A percentile compares a stretch with the other conserved stretches of the same genome.
phyloP scores from a whole-genome alignment of 345 rosid species.

The Geranium rotundifolium region DNA sequence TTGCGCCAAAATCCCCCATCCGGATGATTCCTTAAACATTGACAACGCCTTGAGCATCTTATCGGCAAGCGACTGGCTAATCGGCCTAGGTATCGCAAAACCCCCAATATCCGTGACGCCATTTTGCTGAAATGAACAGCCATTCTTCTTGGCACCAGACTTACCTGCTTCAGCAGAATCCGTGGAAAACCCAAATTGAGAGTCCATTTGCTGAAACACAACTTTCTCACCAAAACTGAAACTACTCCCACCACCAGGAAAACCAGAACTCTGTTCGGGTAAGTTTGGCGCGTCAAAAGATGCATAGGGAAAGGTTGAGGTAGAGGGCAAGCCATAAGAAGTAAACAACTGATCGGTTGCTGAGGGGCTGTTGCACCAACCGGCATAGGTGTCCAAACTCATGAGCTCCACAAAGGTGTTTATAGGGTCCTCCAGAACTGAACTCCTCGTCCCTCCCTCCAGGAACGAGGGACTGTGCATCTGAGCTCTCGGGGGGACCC shows the following conservation, averaged over 20 bases:
- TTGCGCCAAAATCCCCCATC: constrained; percentile 77
- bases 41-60: constrained; percentile 76
- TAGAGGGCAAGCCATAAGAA: constrained; percentile 29
- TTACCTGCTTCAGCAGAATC: constrained; percentile 12
- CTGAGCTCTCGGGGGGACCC: constrained; percentile 33
- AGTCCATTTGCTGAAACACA: constrained; percentile 18
- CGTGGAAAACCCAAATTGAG: constrained; percentile 18
- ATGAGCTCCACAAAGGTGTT: constrained; percentile 39
- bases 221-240: constrained; percentile 29
- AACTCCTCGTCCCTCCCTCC: constrained; percentile 21
- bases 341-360: constrained; percentile 34
- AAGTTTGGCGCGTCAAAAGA: constrained; percentile 25
- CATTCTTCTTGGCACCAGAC: too few relatives aligned
- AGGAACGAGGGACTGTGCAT: constrained; percentile 21
- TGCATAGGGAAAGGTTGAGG: constrained; percentile 27
- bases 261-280: constrained; percentile 21
- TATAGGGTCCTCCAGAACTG: constrained; percentile 34
- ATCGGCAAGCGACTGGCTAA: constrained; percentile 53
- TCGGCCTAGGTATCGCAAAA: constrained; percentile 27
- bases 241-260: constrained; percentile 10
- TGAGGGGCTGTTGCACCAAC: too few relatives aligned
- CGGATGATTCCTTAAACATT: constrained; percentile 55
- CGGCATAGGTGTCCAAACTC: constrained; percentile 47
- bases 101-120: constrained; percentile 12
- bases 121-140: constrained; percentile 7